phyloP scores from a whole-genome alignment of 768 basidiomycete species.

The Dioszegia hungarica region DNA sequence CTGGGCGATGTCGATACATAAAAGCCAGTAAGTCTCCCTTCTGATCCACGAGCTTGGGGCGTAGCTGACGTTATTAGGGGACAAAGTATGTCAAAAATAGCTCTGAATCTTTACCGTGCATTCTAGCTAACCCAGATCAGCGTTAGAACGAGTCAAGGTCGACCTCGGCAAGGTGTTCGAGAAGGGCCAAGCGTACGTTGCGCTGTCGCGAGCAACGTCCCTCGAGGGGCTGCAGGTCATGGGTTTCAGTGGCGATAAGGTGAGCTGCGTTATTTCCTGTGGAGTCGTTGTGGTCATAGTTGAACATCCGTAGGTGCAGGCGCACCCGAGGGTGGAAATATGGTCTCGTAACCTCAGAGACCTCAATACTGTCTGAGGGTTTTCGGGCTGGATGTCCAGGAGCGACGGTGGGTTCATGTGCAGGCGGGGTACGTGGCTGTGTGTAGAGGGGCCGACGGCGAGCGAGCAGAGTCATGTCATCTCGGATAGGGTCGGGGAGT shows the following conservation, averaged over 20 bases:
- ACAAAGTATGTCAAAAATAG: constrained; percentile 59
- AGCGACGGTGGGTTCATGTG: neutral
- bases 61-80: constrained; percentile 51
- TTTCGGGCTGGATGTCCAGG: neutral
- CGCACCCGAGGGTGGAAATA: constrained; percentile 37
- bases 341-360: constrained; percentile 33
- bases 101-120: neutral
- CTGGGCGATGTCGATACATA: constrained; percentile 99
- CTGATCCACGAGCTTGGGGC: neutral
- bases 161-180: constrained; percentile 87
- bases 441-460: no score
- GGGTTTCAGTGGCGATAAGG: constrained; percentile 43
- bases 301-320: constrained; percentile 31
- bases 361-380: constrained; percentile 23
- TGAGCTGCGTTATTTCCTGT: constrained; percentile 9
- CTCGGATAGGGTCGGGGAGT: no score
- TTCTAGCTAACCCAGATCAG: constrained; percentile 15
- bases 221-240: constrained; percentile 47
- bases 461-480: no score
- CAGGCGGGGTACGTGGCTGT: no score
- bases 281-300: neutral
- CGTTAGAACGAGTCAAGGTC: constrained; percentile 87
- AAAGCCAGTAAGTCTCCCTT: constrained; percentile 59
- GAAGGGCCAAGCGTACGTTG: constrained; percentile 51
- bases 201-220: constrained; percentile 47